A percentile compares a stretch with the other conserved stretches of the same genome.
Conservation (phyloP, 2,329 filamentous ascomycete species). For the Botryotinia convoluta region DNA sequence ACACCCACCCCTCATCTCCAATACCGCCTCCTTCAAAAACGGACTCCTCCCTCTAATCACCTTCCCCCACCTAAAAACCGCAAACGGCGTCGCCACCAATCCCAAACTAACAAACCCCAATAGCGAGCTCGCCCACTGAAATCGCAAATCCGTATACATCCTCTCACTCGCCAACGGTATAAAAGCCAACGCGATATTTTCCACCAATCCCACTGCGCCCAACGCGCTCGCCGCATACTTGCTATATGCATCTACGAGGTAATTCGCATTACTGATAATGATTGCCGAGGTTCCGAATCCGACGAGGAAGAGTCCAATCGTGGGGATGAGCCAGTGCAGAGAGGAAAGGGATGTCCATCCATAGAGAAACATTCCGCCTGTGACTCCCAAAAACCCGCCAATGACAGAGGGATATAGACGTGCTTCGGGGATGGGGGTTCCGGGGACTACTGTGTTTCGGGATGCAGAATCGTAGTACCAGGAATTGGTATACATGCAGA, state of each 20-base stretch:
- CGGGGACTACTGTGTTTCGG: conserved; percentile 40
- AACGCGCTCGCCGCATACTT: conserved; percentile 50
- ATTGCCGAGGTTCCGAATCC: conserved; percentile 50
- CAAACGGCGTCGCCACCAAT: conserved; percentile 46
- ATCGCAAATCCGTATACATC: conserved; percentile 49
- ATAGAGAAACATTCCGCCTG: background rate
- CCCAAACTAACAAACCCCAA: conserved; percentile 46
- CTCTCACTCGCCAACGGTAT: conserved; percentile 46
- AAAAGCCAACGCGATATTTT: conserved; percentile 49
- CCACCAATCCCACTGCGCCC: conserved; percentile 47
- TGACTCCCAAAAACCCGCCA: conserved; percentile 43
- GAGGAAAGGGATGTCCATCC: conserved; percentile 65
- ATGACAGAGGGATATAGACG: conserved; percentile 45
- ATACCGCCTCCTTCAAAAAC: background rate
- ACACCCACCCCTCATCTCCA: background rate
- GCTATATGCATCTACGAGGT: conserved; percentile 50
- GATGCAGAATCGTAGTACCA: conserved; percentile 44
- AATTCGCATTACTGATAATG: conserved; percentile 40
- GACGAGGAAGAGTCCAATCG: conserved; percentile 63
- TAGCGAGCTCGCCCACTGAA: conserved; percentile 49
- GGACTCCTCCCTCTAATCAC: background rate
- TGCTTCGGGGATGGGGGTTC: conserved; percentile 44
- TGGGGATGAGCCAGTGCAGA: conserved; percentile 71
- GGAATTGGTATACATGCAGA: conserved; percentile 30
- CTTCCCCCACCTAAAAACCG: conserved; percentile 41